Evolutionary conservation across 2,329 filamentous ascomycete genomes (phyloP), one percentile per base, ranked within the genome.

Genomic region (Diaporthe sp.): DNA sequence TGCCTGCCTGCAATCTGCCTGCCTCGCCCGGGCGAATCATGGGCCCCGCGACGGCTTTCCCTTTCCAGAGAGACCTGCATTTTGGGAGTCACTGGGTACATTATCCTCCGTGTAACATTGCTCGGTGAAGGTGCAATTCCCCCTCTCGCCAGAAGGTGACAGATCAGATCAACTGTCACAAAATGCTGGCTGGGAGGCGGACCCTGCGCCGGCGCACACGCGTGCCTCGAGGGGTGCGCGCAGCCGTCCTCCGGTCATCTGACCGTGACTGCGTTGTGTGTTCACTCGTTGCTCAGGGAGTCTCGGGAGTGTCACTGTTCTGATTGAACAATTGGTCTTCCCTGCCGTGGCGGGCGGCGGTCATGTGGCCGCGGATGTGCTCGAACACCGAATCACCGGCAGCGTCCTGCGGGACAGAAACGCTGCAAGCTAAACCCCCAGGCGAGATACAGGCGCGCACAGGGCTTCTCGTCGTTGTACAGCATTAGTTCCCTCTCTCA

Each of bases 81-180:
- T 22, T 68, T 61, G 70, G 69, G 69, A 72, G 42, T 47, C 25
- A 42, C 25, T 74, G 68, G 68, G 61, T 68, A 63, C 58, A 35
- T 15, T 51, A 68, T 42, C 73, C 44, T 10, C 73, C 13, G 70
- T 35, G 55, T 63, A 39, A 63, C 61, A 72, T 42, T 32, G 30
- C 72, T 71, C 50, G 68, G 66, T 61, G 47, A 42, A 35, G n/a
- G 37, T 66, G 70, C 61, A 37, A 71, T 39, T 27, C 44, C 30
- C 58, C 59, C 59, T n/a, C 39, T 15, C 39, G 39, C 37, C 55
- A 42, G 56, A 12, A 47, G 42, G 39, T 72, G 61, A 72, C 44
- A 61, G 53, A 65, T 74, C 73, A 72, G 53, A 65, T 74, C 73
- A 72, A 35, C 61, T 72, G n/a, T 68, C 70, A 69, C 73, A 69